Base-by-base conservation (phyloP, 352 stramenopile species). In the Peronospora farinosa region DNA sequence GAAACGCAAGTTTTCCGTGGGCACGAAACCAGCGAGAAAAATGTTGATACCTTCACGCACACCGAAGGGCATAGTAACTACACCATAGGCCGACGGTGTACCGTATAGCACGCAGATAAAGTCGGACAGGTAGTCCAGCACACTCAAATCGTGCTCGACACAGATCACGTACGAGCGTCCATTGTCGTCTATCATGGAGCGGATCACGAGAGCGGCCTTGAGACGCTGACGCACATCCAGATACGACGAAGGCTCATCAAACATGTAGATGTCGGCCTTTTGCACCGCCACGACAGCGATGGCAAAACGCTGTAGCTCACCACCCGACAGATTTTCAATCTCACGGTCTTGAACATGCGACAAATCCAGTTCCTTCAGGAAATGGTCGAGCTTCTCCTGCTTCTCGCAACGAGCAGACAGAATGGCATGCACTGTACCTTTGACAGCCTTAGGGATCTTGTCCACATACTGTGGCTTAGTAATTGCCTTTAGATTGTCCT, bases 401-500 rank as follows among this genome's bases (percentile, higher is more conserved):
- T 95, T 91, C 54, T 90, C 72, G 72, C 98, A 97, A 67, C 98
- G 98, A 40, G 77, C 60, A 36, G 87, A 86, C 17, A 99, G 73
- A 47, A 99, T 97, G 40, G 86, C 84, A 31, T 74, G 72, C 25
- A 99, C 95, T 37, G 94, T 87, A 23, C 96, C 96, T 63, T 98
- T 95, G 17, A 98, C 88, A 9, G 95, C 95, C 47, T 94, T 84
- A 13, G 96, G 96, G 72, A 99, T 99, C 69, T 98, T 97, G 86
- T 99, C 97, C 35, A 99, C 97, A 69, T 99, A 99, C 81, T 99
- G 97, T 15, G 96, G 96, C 79, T 99, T 99, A 64, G 98, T 99
- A 40, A 98, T 98, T 19, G 96, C 96, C 75, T 98, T 98, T 38
- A 99, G 83, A 63, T 98, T 98, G 74, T 99, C 96, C 51, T 93